These are phyloP conservation scores for Teratosphaeria nubilosa DNA, from an alignment of 2,329 filamentous ascomycete species.

Conservation along the genomic window DNA sequence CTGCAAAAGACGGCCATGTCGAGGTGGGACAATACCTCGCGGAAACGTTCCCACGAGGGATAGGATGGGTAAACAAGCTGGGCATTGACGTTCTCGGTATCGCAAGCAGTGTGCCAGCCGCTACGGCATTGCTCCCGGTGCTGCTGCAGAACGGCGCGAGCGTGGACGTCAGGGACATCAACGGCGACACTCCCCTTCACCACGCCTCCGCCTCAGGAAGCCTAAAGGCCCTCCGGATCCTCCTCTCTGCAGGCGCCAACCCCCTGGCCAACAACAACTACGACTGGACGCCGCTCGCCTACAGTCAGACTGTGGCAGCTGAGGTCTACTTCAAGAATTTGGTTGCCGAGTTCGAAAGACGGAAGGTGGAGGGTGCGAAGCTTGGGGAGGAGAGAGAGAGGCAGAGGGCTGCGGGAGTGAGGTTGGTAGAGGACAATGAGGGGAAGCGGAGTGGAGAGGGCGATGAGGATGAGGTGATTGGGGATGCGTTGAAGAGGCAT, in stretches of 20 bases:
- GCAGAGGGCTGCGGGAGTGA: constrained; percentile 19
- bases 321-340: constrained; percentile 76
- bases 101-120: constrained; percentile 21
- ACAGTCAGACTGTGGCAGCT: constrained; percentile 70
- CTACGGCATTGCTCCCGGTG: constrained; percentile 35
- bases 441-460: constrained; percentile 1
- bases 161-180: constrained; percentile 41
- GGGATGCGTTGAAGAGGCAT: constrained; percentile 20
- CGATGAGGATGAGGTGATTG: constrained; percentile 17
- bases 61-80: constrained; percentile 54
- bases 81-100: constrained; percentile 57
- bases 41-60: constrained; percentile 50
- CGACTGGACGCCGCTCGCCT: constrained; percentile 75
- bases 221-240: constrained; percentile 62
- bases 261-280: constrained; percentile 61
- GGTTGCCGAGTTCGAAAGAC: constrained; percentile 59
- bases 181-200: constrained; percentile 80
- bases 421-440: constrained; percentile 16
- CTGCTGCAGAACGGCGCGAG: constrained; percentile 25
- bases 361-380: constrained; percentile 37
- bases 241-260: constrained; percentile 70
- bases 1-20: constrained; percentile 57
- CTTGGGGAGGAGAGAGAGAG: constrained; percentile 21
- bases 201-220: constrained; percentile 78
- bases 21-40: constrained; percentile 65